These are phyloP conservation scores for Xylariomycetidae sp. DNA, from an alignment of 2,329 filamentous ascomycete species.

Conservation along the genomic window DNA sequence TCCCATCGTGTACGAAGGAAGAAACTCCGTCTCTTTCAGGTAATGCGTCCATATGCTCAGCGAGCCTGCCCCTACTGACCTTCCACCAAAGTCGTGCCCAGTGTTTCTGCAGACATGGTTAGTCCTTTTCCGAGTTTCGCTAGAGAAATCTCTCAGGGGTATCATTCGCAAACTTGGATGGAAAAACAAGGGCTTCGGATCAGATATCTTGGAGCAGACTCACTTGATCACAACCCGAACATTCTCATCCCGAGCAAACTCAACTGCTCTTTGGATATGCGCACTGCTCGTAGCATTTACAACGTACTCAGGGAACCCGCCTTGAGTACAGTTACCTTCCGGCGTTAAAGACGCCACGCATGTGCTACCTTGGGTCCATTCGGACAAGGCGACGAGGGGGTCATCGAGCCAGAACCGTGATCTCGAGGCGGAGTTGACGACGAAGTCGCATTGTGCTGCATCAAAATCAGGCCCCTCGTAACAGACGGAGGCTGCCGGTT, in stretches of 20 bases:
- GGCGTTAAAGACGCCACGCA: slow-evolving; percentile 20
- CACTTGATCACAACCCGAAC: slow-evolving; percentile 33
- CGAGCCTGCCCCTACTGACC: slow-evolving; percentile 40
- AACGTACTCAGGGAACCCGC: slow-evolving; percentile 31
- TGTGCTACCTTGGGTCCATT: slow-evolving; percentile 30
- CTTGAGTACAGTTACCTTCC: slow-evolving; percentile 27
- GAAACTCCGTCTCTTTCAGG: slow-evolving; percentile 36
- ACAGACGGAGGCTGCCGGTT: slow-evolving; percentile 25
- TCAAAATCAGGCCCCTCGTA: slow-evolving; percentile 24
- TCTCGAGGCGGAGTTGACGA: slow-evolving; percentile 17
- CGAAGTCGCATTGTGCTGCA: slow-evolving; percentile 18
- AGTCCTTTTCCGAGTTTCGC: too few species aligned
- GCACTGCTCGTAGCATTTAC: slow-evolving; percentile 31
- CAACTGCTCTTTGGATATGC: slow-evolving; percentile 30
- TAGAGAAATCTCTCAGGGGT: too few species aligned
- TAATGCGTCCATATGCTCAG: slow-evolving; percentile 46
- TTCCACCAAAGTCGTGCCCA: slow-evolving; percentile 42
- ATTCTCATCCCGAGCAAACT: slow-evolving; percentile 30
- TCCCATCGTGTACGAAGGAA: slow-evolving; percentile 26
- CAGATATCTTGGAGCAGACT: too few species aligned
- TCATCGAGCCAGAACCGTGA: slow-evolving; percentile 28
- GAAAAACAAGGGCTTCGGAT: too few species aligned
- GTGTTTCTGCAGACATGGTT: slow-evolving; percentile 38
- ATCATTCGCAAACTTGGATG: too few species aligned
- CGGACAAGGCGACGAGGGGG: slow-evolving; percentile 23